Conservation (phyloP, 2,329 filamentous ascomycete genomes). For the Uncinocarpus reesii region DNA sequence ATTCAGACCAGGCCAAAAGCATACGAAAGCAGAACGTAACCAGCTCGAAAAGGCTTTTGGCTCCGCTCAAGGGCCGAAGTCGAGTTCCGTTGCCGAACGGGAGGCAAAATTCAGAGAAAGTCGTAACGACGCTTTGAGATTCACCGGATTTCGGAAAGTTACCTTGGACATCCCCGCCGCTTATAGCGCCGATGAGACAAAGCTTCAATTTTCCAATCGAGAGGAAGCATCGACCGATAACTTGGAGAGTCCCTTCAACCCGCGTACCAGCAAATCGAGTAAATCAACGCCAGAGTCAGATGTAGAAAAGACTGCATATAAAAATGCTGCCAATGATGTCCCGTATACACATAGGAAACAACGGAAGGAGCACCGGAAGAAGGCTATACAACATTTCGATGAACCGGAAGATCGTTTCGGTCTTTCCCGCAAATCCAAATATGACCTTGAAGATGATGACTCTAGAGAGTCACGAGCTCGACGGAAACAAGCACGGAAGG, state of each 20-base stretch:
- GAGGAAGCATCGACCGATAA: too few relatives aligned
- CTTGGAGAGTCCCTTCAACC: too few relatives aligned
- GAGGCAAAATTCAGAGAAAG: constrained; percentile 1
- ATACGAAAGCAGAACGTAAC: background rate
- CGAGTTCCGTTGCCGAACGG: constrained; percentile 2
- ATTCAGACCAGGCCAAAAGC: background rate
- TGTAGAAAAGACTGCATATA: background rate
- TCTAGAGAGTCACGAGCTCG: constrained; percentile 7
- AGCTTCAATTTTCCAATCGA: background rate
- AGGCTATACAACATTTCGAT: constrained; percentile 17
- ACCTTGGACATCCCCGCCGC: too few relatives aligned
- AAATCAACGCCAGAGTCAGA: background rate
- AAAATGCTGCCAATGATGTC: background rate
- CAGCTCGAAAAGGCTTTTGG: background rate
- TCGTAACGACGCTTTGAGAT: background rate
- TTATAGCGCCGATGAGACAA: background rate
- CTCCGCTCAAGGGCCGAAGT: background rate
- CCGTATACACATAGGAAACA: background rate
- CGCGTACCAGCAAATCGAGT: background rate
- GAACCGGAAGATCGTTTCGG: too few relatives aligned
- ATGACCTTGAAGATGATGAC: constrained; percentile 15
- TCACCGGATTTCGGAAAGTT: background rate
- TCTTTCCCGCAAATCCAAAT: too few relatives aligned
- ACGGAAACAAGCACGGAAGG: constrained; percentile 19
- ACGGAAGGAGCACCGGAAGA: background rate